These are phyloP conservation scores for Entomortierella parvispora DNA, from an alignment of 192 early-diverging fungal species.

Conservation along the genomic window DNA sequence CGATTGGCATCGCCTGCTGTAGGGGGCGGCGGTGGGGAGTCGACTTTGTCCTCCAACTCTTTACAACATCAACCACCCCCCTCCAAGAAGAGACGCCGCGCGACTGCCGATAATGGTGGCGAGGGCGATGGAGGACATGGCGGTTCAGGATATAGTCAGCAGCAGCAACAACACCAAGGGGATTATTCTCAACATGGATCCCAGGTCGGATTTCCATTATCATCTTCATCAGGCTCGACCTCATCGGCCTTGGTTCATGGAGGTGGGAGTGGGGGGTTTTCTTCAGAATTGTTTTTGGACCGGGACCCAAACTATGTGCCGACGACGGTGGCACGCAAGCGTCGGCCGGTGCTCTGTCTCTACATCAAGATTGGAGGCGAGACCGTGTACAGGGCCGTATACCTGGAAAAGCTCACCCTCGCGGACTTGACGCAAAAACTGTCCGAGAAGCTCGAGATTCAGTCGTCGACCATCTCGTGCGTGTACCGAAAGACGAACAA, in stretches of 20 bases:
- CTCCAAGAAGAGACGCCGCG: conserved; percentile 18
- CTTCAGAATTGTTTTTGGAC: conserved; percentile 60
- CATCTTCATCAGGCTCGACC: neutral
- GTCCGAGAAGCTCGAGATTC: conserved; percentile 61
- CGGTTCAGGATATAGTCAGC: neutral
- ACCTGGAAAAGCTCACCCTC: conserved; percentile 68
- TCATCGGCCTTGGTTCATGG: conserved; percentile 26
- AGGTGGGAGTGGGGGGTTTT: neutral
- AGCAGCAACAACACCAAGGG: conserved; percentile 25
- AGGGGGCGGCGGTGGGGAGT: neutral
- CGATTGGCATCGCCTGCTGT: neutral
- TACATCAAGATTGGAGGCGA: conserved; percentile 66
- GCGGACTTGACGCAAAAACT: conserved; percentile 66
- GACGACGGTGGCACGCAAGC: conserved; percentile 31
- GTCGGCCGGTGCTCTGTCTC: conserved; percentile 62
- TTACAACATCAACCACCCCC: conserved; percentile 10
- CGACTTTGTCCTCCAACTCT: too few species aligned
- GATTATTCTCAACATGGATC: conserved; percentile 7
- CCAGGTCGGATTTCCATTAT: conserved; percentile 6
- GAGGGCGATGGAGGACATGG: neutral
- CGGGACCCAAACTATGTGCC: conserved; percentile 76
- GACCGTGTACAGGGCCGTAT: conserved; percentile 69
- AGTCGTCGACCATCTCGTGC: conserved; percentile 47
- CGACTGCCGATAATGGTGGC: conserved; percentile 8
- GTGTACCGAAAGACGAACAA: conserved; percentile 60